Evolutionary conservation across 768 basidiomycete genomes (phyloP).

Genomic region (Naganishia onofrii): DNA sequence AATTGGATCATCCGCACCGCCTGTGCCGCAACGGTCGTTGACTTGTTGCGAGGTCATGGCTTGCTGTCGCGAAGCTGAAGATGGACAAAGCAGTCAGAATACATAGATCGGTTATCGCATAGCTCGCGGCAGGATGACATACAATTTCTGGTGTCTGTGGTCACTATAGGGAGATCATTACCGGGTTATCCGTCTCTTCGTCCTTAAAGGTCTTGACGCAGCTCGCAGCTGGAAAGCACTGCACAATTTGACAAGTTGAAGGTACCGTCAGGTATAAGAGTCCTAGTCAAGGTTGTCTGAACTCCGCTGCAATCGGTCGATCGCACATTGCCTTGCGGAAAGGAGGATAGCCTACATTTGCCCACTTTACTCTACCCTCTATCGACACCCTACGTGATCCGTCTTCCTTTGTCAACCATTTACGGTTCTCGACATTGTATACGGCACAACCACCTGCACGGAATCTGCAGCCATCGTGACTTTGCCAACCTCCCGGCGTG

Average conservation of each 20-base stretch:
- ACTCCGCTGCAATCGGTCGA: background rate
- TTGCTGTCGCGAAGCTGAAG: background rate
- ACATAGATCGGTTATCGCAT: background rate
- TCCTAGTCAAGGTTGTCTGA: background rate
- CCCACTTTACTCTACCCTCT: background rate
- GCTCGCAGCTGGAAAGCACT: no score
- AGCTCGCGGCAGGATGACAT: background rate
- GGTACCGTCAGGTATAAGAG: no score
- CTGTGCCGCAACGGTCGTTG: background rate
- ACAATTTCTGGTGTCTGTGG: background rate
- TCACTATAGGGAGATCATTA: background rate
- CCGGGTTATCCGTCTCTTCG: no score
- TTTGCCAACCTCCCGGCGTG: no score
- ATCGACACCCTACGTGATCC: background rate
- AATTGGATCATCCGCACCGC: constrained; percentile 36
- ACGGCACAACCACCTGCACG: no score
- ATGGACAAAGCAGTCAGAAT: background rate
- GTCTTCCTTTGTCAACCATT: background rate
- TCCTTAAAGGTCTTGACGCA: no score
- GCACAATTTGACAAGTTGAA: no score
- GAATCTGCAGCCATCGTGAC: no score
- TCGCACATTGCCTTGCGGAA: background rate
- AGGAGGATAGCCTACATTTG: background rate
- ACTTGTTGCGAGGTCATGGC: background rate
- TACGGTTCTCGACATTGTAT: no score